Conservation (phyloP, 768 basidiomycete species). For the Calocybe cyanea region DNA sequence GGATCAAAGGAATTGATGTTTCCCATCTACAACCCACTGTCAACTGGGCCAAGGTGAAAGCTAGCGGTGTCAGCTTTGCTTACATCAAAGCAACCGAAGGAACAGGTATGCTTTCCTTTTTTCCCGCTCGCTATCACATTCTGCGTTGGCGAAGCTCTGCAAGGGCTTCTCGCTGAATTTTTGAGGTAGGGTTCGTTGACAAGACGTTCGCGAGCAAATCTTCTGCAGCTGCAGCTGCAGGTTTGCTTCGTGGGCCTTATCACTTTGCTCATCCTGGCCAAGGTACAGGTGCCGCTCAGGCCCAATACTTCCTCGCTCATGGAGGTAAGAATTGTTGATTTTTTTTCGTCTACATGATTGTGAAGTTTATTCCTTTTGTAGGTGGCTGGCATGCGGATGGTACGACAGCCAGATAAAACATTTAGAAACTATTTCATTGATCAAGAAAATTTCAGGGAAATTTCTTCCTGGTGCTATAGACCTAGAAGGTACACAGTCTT, state of each 20-base stretch:
- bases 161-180: too few species aligned
- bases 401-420: background rate
- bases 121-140: too few species aligned
- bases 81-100: conserved; percentile 11
- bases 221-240: conserved; percentile 47
- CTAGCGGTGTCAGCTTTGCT: conserved; percentile 2
- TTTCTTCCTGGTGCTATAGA: too few species aligned
- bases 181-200: conserved; percentile 27
- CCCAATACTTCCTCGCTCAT: conserved; percentile 27
- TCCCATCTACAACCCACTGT: conserved; percentile 7
- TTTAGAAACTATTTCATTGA: too few species aligned
- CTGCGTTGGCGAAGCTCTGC: too few species aligned
- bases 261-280: conserved; percentile 3
- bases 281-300: too few species aligned
- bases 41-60: conserved; percentile 9
- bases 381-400: conserved; percentile 15
- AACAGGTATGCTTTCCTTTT: conserved; percentile 1
- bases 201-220: conserved; percentile 45
- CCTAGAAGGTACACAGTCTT: too few species aligned
- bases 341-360: background rate
- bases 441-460: too few species aligned
- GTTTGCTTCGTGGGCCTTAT: conserved; percentile 46
- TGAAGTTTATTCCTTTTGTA: background rate
- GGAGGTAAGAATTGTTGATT: conserved; percentile 42
- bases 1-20: conserved; percentile 10